Evolutionary conservation across 192 early-diverging fungal species (phyloP).

Genomic region (Entomortierella chlamydospora): DNA sequence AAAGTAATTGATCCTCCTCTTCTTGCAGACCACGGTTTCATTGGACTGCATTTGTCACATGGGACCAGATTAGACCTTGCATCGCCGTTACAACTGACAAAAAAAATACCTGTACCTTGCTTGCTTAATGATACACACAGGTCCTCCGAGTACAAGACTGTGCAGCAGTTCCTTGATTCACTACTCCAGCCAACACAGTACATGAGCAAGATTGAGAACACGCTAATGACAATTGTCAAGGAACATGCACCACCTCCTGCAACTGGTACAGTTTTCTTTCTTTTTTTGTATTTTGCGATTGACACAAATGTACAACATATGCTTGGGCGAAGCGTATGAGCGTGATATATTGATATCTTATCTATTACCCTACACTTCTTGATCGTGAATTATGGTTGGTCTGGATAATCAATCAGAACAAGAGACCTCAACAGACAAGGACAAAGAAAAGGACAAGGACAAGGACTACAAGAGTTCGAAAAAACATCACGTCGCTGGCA

Average conservation of each 20-base stretch:
- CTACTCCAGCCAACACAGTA: constrained; percentile 43
- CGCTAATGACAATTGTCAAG: constrained; percentile 41
- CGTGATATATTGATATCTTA: background rate
- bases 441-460: constrained; percentile 13
- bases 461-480: constrained; percentile 19
- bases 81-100: background rate
- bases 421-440: background rate
- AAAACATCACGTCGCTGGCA: constrained; percentile 10
- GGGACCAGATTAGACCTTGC: too few relatives aligned
- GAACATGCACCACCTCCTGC: constrained; percentile 39
- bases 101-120: background rate
- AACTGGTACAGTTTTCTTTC: constrained; percentile 6
- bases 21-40: too few relatives aligned
- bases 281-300: too few relatives aligned
- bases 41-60: too few relatives aligned
- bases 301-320: background rate
- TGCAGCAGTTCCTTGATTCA: constrained; percentile 49
- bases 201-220: constrained; percentile 45
- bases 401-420: background rate
- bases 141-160: constrained; percentile 50
- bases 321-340: background rate
- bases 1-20: constrained; percentile 41
- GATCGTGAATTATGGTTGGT: too few relatives aligned
- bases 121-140: background rate
- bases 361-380: too few relatives aligned